Evolutionary conservation across 1,284 basidiomycete species (phyloP), one percentile per base, ranked within the genome.

Genomic region (Ceratorhiza oryzae-sativae): DNA sequence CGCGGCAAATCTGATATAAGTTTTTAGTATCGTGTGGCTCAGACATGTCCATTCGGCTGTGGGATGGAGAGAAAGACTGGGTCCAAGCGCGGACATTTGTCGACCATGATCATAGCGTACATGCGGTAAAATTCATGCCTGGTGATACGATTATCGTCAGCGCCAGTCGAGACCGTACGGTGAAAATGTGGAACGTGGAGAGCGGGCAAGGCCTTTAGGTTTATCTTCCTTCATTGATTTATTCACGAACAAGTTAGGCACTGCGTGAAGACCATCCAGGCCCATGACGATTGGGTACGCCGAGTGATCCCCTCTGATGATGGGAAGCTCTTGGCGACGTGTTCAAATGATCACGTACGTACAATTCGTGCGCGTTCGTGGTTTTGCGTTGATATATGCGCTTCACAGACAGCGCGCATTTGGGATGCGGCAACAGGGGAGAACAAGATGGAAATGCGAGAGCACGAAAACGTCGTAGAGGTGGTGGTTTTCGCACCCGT

Each of bases 71-170:
- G 76, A 92, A 94, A 79, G 92, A 94, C 75, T 95, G 93, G 85
- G 93, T 92, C 80, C 95, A 94, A 78, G 86, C 85, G 63, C 92
- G 92, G 80, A 95, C 94, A 4, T 83, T 97, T 63, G 89, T 91
- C 73, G 95, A 94, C 1, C 94, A 97, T 78, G 94, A 97, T 79
- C 95, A 97, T 79, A 90, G 92, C 20, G 91, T 97, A 46, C 95
- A 93, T 9, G 88, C 88, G 20, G 93, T 91, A 1, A 85, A 89
- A 13, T 97, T 96, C 78, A 83, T 95, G 77, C 93, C 93, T 0
- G 90, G 91, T 23, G 94, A 94, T 78, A 90, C 91, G 77, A 86
- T 86, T 75, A 86, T 97, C 73, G 88, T 95, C 72, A 93, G 90
- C 59, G 92, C 93, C 1, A 94, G 93, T 79, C 84, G 95, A 78